These are phyloP conservation scores for Xylaria palmicola DNA, from an alignment of 495 filamentous ascomycete genomes.

Conservation along the genomic window DNA sequence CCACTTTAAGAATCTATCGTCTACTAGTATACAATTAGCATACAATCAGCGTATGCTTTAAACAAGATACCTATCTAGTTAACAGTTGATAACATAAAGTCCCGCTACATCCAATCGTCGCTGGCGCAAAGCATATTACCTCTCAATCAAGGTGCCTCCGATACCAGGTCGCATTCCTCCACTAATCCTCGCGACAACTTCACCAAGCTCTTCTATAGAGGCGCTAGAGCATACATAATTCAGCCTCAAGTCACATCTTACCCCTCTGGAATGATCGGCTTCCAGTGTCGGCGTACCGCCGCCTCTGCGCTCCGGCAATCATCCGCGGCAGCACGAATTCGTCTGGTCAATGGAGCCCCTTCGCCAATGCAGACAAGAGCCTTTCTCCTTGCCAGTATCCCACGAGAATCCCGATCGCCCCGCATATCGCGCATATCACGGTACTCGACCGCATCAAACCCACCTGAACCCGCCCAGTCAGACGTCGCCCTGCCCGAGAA, in stretches of 20 bases:
- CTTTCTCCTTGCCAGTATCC: neutral
- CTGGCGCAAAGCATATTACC: no score
- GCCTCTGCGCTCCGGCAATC: conserved; percentile 16
- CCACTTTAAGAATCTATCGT: no score
- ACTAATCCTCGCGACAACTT: no score
- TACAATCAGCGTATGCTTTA: no score
- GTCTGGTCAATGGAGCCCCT: neutral
- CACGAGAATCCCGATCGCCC: conserved; percentile 1
- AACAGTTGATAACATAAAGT: no score
- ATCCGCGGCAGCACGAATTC: conserved; percentile 12
- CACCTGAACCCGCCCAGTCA: conserved; percentile 7
- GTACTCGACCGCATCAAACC: conserved; percentile 15
- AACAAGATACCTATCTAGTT: no score
- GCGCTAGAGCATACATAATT: no score
- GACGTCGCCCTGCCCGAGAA: conserved; percentile 28
- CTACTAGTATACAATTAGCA: no score
- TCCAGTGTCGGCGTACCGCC: conserved; percentile 21
- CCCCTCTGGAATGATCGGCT: conserved; percentile 18
- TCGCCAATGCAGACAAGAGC: conserved; percentile 5
- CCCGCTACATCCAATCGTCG: no score
- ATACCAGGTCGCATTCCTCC: no score
- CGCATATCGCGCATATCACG: conserved; percentile 14
- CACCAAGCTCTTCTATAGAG: no score
- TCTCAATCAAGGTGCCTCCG: no score
- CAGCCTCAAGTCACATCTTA: neutral